These are phyloP conservation scores for Colletotrichum acutatum DNA, from an alignment of 2,329 filamentous ascomycete species.

Conservation along the genomic window DNA sequence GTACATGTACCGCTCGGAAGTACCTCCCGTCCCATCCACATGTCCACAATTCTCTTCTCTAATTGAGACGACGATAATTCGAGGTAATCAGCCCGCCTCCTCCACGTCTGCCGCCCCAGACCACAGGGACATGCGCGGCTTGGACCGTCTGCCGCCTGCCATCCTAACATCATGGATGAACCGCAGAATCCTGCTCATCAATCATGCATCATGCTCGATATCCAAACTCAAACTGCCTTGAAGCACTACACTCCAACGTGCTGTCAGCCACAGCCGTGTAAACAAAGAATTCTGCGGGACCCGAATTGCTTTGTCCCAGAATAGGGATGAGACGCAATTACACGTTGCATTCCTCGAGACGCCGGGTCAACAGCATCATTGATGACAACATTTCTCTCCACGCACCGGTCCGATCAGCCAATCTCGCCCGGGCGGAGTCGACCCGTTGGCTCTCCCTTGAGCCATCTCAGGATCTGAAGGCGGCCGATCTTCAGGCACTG, in stretches of 20 bases:
- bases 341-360: constrained; percentile 11
- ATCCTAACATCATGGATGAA: constrained; percentile 1
- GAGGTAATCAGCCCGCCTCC: constrained; percentile 13
- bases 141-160: constrained; percentile 23
- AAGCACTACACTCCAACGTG: background rate
- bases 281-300: background rate
- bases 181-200: background rate
- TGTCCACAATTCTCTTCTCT: constrained; percentile 7
- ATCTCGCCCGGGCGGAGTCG: background rate
- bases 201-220: background rate
- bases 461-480: background rate
- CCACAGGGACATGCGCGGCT: constrained; percentile 9
- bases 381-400: background rate
- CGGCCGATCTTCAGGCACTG: background rate
- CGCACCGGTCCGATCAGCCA: background rate
- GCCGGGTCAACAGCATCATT: background rate
- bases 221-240: background rate
- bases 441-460: background rate
- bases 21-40: background rate
- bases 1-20: background rate
- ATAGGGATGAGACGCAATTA: constrained; percentile 8
- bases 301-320: background rate
- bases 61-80: constrained; percentile 19
- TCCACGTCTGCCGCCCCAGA: constrained; percentile 10
- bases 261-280: background rate